These are phyloP conservation scores for Begonia loranthoides DNA, from an alignment of 306 rosid species.

Conservation along the genomic window DNA sequence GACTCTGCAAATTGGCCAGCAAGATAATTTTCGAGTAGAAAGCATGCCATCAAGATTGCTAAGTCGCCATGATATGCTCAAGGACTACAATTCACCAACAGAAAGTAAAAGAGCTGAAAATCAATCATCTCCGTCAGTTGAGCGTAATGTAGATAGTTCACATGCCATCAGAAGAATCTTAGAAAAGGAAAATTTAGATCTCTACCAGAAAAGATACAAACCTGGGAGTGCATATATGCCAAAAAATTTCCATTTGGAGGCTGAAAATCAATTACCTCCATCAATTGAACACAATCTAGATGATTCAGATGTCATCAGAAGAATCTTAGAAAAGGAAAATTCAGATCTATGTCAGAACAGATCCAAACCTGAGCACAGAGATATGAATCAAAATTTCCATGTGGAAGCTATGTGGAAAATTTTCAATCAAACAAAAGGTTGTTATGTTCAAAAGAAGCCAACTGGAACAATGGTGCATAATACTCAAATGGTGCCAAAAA, in stretches of 20 bases:
- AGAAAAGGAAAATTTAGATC: conserved; percentile 21
- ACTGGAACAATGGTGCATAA: conserved; percentile 12
- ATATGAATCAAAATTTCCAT: conserved; percentile 19
- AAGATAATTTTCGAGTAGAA: conserved; percentile 17
- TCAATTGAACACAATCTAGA: too few species aligned
- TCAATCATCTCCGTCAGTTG: conserved; percentile 17
- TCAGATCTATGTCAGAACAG: conserved; percentile 21
- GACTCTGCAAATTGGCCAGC: conserved; percentile 13
- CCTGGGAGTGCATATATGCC: conserved; percentile 17
- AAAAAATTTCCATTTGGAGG: conserved; percentile 20
- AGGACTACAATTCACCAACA: conserved; percentile 6
- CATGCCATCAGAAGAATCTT: conserved; percentile 10
- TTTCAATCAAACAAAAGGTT: conserved; percentile 19
- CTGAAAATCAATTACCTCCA: not conserved
- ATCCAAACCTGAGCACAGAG: conserved; percentile 12
- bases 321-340: conserved; percentile 8
- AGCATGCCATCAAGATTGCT: conserved; percentile 17
- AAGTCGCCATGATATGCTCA: conserved; percentile 15
- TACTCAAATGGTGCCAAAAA: conserved; percentile 17
- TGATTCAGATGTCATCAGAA: too few species aligned
- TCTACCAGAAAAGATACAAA: conserved; percentile 16
- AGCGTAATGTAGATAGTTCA: conserved; percentile 15
- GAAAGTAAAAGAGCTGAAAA: conserved; percentile 22
- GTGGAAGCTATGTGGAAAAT: conserved; percentile 16
- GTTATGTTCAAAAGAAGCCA: conserved; percentile 20